Percentiles rank a stretch among this genome's conserved stretches.
Evolutionary conservation across 2,329 filamentous ascomycete species (phyloP).

Genomic region (Trichoderma polysporum): DNA sequence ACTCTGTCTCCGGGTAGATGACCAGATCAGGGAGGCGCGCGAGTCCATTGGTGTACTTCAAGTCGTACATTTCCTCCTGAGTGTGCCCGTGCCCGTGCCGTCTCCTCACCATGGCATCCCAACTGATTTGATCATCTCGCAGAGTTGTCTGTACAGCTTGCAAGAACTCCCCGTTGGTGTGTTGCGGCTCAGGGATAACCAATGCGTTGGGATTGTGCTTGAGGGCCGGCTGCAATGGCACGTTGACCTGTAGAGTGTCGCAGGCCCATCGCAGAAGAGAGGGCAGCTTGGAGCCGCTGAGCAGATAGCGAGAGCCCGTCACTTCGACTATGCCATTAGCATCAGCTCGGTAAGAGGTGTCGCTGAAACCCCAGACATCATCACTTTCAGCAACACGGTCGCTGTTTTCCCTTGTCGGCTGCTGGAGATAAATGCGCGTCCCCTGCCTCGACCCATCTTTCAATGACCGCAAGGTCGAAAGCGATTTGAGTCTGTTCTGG

Average conservation of each 20-base stretch:
- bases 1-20: not conserved
- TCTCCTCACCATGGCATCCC: not conserved
- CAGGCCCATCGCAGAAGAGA: not conserved
- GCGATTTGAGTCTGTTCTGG: no score
- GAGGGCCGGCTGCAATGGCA: not conserved
- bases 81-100: slow-evolving; percentile 3
- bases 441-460: no score
- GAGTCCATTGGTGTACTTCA: not conserved
- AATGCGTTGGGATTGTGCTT: no score
- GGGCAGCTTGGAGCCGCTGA: not conserved
- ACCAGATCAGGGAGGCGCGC: not conserved
- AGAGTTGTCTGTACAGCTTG: not conserved
- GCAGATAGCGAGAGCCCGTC: not conserved
- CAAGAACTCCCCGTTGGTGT: not conserved
- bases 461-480: no score
- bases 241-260: not conserved
- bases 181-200: not conserved
- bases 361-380: not conserved
- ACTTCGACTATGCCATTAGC: not conserved
- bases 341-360: not conserved
- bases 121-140: not conserved
- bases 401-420: no score
- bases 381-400: no score
- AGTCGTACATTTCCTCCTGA: slow-evolving; percentile 9
- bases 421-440: no score